Conservation (phyloP, 306 rosid species). For the Vigna radiata region DNA sequence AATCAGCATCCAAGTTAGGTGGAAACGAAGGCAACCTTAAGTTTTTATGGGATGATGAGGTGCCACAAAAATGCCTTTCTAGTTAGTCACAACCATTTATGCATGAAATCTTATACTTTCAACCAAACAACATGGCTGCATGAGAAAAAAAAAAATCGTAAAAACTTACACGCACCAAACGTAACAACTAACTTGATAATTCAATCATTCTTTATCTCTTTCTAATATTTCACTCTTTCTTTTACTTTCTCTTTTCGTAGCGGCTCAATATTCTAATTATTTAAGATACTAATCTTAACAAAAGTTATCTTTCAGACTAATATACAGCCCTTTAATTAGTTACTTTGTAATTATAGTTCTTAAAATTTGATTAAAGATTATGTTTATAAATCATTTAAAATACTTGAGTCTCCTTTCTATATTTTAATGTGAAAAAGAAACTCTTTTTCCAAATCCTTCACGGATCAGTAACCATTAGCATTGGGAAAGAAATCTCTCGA, state of each 20-base stretch:
- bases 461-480: too few relatives aligned
- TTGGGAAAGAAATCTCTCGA: too few relatives aligned
- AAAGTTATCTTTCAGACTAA: not conserved
- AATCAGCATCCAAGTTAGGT: constrained; percentile 51
- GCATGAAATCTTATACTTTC: constrained; percentile 32
- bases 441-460: too few relatives aligned
- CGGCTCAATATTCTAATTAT: not conserved
- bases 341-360: too few relatives aligned
- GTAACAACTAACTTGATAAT: constrained; percentile 12
- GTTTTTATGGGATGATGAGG: constrained; percentile 30
- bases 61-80: constrained; percentile 47
- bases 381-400: too few relatives aligned
- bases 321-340: not conserved
- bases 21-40: constrained; percentile 17
- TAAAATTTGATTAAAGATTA: too few relatives aligned
- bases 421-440: too few relatives aligned
- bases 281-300: not conserved
- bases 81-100: constrained; percentile 45
- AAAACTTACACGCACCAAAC: not conserved
- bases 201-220: not conserved
- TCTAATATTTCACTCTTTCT: not conserved
- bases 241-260: not conserved
- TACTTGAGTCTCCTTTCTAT: too few relatives aligned
- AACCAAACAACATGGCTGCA: constrained; percentile 7
- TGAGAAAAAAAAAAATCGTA: not conserved